Base-by-base conservation (phyloP, 306 rosid species). In the Prunus campanulata region DNA sequence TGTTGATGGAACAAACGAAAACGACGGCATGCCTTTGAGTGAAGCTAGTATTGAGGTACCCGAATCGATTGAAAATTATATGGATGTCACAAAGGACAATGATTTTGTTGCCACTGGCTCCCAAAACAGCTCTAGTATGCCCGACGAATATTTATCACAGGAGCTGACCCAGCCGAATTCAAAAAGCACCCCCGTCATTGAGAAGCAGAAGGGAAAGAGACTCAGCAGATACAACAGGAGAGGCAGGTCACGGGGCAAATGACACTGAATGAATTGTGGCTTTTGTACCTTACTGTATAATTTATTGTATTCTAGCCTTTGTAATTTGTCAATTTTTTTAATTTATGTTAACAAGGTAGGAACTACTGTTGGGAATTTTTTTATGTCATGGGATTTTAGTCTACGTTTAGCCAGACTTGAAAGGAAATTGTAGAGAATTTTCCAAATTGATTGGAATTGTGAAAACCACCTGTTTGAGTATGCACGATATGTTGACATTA, bases 41-140 rank as follows among this genome's bases (percentile, higher is more conserved):
- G 90, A 79, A 84, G 39, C 84, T 68, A 80, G 81, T 49, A 29
- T 77, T 11, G 96, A 90, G 74, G 78, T 89, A 64, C 93, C 86
- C 8, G 78, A 85, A 71, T 68, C 62, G 66, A 75, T 44, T 29
- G 85, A 75, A 52, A 75, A 74, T 16, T 52, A 80, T 49, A 18
- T 68, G 2, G 84, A 64, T 50, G 70, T 77, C 52, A 19, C 62
- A 30, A 79, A 84, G 56, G 86, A 84, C 51, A 82, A 79, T 0
- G 92, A 83, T 0, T 50, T 86, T 60, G 72, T 77, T 51, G 74
- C 80, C 12, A 78, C 74, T 51, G 93, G 81, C 72, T 85, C 94
- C 2, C 91, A 81, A 76, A 85, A 85, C 79, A 85, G 90, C 72
- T 81, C 86, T 30, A 85, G 90, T 70, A 69, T 83, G 74, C 87